Conservation (phyloP, 768 basidiomycete genomes). For the Tricholoma matsutake region DNA sequence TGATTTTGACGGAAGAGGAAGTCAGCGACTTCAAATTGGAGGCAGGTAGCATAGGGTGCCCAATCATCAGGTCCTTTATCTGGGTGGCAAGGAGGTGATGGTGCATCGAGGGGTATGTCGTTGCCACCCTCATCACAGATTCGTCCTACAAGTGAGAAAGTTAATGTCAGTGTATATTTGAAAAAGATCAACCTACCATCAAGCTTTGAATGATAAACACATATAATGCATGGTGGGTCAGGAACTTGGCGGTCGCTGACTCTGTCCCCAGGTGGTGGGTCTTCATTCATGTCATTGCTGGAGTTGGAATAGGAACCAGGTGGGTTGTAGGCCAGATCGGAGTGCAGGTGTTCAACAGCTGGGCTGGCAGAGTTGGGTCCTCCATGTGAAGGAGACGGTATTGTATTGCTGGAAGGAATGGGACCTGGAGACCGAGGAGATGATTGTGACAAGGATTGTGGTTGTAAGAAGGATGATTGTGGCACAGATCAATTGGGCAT, state of each 20-base stretch:
- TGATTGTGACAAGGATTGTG: background rate
- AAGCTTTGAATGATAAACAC: background rate
- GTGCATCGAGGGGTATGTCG: background rate
- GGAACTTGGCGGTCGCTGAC: background rate
- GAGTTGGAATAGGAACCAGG: background rate
- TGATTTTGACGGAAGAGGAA: conserved; percentile 17
- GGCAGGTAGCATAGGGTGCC: background rate
- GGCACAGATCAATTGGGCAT: background rate
- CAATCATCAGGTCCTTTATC: background rate
- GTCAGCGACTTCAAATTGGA: conserved; percentile 9
- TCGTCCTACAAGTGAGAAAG: background rate
- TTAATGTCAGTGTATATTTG: background rate
- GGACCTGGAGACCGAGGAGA: background rate
- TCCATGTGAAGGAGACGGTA: background rate
- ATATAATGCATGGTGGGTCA: background rate
- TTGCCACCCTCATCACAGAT: background rate
- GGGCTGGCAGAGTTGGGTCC: background rate
- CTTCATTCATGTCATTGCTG: background rate
- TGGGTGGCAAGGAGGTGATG: background rate
- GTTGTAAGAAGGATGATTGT: background rate
- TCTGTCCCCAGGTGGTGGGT: background rate
- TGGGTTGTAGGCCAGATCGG: background rate
- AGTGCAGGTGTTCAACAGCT: background rate
- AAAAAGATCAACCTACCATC: background rate
- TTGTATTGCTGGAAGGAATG: background rate